phyloP scores from a whole-genome alignment of 129 eudicot species.

The Centaurea solstitialis region DNA sequence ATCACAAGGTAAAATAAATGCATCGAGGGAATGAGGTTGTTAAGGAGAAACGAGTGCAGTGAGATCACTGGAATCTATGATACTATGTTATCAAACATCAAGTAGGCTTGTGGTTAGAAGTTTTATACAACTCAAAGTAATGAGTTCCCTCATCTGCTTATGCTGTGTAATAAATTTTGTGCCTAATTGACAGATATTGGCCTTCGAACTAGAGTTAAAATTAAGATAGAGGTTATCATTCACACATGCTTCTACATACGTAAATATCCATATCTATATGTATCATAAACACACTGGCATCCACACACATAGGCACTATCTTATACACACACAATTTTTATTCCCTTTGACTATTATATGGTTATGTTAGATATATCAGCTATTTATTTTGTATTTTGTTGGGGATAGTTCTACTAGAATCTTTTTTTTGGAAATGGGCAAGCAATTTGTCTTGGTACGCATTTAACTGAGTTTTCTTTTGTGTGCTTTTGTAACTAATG shows the following conservation, averaged over 20 bases:
- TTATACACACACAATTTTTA: background rate
- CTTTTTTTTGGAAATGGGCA: background rate
- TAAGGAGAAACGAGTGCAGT: background rate
- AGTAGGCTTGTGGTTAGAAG: background rate
- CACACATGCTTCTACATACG: background rate
- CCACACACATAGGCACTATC: background rate
- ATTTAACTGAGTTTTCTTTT: background rate
- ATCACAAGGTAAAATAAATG: background rate
- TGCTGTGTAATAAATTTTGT: background rate
- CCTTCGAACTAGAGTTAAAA: background rate
- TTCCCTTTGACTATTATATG: background rate
- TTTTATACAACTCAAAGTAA: background rate
- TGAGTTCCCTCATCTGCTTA: too few species aligned
- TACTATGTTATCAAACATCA: background rate
- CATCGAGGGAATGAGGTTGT: slow-evolving; percentile 8
- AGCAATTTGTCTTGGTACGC: background rate
- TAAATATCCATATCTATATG: background rate
- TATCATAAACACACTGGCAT: background rate
- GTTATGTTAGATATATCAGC: background rate
- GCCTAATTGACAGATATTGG: background rate
- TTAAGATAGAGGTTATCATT: background rate
- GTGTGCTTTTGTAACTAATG: background rate
- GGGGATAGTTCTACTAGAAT: background rate
- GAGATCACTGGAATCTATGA: slow-evolving; percentile 11
- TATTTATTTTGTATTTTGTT: background rate